phyloP scores from a whole-genome alignment of 2,329 filamentous ascomycete genomes.

The Teratosphaeriaceae sp. region DNA sequence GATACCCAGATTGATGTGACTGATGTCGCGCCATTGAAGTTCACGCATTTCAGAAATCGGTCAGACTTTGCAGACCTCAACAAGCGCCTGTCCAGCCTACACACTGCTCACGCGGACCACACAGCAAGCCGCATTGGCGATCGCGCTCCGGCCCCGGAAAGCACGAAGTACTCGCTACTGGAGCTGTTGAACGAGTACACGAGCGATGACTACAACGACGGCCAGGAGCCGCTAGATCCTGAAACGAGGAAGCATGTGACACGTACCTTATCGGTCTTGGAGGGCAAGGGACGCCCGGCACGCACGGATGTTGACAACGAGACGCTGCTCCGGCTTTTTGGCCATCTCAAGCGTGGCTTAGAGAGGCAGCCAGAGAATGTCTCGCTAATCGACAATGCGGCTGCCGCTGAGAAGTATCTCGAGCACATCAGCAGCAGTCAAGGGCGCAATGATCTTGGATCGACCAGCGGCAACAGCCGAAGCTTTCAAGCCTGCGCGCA shows the following conservation, averaged over 20 bases:
- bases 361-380: slow-evolving; percentile 10
- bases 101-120: slow-evolving; percentile 5
- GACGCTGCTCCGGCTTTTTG: slow-evolving; percentile 12
- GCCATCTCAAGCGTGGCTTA: slow-evolving; percentile 13
- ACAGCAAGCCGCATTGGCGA: neutral
- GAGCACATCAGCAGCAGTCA: too few relatives aligned
- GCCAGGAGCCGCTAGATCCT: slow-evolving; percentile 4
- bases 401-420: slow-evolving; percentile 11
- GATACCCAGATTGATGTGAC: neutral
- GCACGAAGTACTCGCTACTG: slow-evolving; percentile 10
- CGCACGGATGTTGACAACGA: slow-evolving; percentile 12
- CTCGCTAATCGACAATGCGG: slow-evolving; percentile 11
- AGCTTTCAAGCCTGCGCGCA: too few relatives aligned
- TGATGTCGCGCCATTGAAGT: neutral
- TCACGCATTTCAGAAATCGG: neutral
- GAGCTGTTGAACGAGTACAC: slow-evolving; percentile 13
- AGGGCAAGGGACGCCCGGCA: slow-evolving; percentile 14
- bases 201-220: slow-evolving; percentile 9
- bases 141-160: slow-evolving; percentile 2
- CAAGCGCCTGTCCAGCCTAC: slow-evolving; percentile 10
- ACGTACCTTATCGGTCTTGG: slow-evolving; percentile 17
- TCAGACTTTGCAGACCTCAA: slow-evolving; percentile 8
- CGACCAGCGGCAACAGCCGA: too few relatives aligned
- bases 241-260: slow-evolving; percentile 13
- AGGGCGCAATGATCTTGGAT: too few relatives aligned